These are phyloP conservation scores for Crassisporium funariophilum DNA, from an alignment of 768 basidiomycete species.

Conservation along the genomic window DNA sequence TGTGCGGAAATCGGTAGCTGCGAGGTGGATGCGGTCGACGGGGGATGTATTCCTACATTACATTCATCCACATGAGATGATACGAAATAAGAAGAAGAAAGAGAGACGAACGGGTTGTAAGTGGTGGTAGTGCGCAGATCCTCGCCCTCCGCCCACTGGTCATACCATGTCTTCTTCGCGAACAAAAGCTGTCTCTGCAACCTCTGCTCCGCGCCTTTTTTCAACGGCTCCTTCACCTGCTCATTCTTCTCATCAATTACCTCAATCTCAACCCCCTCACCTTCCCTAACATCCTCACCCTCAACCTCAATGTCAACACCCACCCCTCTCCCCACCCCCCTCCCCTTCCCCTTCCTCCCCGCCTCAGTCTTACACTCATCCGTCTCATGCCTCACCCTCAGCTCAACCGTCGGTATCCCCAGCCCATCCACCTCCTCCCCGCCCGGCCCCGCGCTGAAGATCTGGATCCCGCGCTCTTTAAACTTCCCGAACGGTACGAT, in stretches of 20 bases:
- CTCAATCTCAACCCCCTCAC: conserved; percentile 13
- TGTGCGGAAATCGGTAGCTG: conserved; percentile 55
- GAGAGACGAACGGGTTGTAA: conserved; percentile 51
- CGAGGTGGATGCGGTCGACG: conserved; percentile 60
- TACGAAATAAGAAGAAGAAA: conserved; percentile 2
- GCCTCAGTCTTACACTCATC: conserved; percentile 56
- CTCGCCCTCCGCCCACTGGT: conserved; percentile 69
- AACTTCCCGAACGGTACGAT: conserved; percentile 61
- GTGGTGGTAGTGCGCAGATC: conserved; percentile 41
- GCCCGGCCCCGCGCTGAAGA: conserved; percentile 41
- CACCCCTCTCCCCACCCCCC: not conserved
- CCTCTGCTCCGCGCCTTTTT: conserved; percentile 19
- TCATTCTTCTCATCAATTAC: not conserved
- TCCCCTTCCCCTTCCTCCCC: conserved; percentile 46
- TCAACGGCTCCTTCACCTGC: conserved; percentile 17
- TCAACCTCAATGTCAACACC: conserved; percentile 7
- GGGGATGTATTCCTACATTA: conserved; percentile 41
- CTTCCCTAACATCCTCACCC: conserved; percentile 3
- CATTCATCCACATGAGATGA: not conserved
- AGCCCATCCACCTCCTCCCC: conserved; percentile 63
- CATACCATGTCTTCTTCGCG: conserved; percentile 56
- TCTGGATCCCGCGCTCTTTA: conserved; percentile 57
- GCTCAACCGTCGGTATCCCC: conserved; percentile 65
- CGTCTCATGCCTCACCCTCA: conserved; percentile 55
- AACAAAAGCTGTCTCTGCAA: conserved; percentile 17